A percentile compares a stretch with the other conserved stretches of the same genome.
phyloP scores from a whole-genome alignment of 2,329 filamentous ascomycete genomes.

The Thyridium curvatum region DNA sequence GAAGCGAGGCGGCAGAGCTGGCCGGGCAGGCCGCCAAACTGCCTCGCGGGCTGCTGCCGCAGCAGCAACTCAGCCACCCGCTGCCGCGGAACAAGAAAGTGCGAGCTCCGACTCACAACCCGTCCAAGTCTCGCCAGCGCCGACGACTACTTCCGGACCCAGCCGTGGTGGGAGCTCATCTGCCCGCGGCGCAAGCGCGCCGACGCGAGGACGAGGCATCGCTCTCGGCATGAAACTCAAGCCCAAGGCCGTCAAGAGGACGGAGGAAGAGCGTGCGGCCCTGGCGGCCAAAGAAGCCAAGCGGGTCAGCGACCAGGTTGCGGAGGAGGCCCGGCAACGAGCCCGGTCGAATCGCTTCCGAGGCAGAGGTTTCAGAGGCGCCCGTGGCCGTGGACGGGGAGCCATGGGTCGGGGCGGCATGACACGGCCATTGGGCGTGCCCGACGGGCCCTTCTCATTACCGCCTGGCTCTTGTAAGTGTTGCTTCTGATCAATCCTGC shows the following conservation, averaged over 20 bases:
- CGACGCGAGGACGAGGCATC: background rate
- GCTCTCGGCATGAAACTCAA: constrained; percentile 17
- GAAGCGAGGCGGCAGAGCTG: constrained; percentile 11
- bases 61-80: background rate
- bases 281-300: constrained; percentile 25
- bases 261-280: constrained; percentile 26
- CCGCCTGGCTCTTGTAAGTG: constrained; percentile 16
- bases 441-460: constrained; percentile 28
- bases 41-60: constrained; percentile 3
- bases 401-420: constrained; percentile 18
- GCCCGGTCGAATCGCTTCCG: constrained; percentile 17
- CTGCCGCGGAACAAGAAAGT: no score
- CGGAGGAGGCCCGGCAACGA: constrained; percentile 19
- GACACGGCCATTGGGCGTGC: constrained; percentile 20
- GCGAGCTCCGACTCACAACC: no score
- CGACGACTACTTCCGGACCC: constrained; percentile 5
- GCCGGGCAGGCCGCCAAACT: background rate
- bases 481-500: constrained; percentile 4
- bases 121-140: background rate
- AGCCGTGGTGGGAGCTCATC: constrained; percentile 2
- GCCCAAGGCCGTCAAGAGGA: constrained; percentile 24
- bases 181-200: constrained; percentile 4
- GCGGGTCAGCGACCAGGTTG: constrained; percentile 19
- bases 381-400: constrained; percentile 18
- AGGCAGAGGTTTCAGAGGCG: constrained; percentile 16